phyloP scores from a whole-genome alignment of 306 rosid genomes.

The apple (Malus domestica) region DNA sequence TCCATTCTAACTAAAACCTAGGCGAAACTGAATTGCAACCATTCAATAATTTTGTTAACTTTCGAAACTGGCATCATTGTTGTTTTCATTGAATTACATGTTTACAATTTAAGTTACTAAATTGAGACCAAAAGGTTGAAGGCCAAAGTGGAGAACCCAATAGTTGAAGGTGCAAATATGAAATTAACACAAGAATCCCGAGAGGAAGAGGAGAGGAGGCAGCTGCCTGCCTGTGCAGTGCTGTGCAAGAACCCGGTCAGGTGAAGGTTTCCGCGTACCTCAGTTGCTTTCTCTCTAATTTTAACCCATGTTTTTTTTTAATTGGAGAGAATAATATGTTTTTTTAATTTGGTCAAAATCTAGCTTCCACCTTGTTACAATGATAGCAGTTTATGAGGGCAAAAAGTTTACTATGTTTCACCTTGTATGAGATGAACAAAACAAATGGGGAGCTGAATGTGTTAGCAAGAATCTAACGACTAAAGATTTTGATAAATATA shows the following conservation, averaged over 20 bases:
- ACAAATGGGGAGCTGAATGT: too few species aligned
- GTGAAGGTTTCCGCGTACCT: slow-evolving; percentile 9
- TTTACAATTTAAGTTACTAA: too few species aligned
- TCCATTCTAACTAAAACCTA: too few species aligned
- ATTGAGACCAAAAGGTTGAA: too few species aligned
- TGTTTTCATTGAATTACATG: too few species aligned
- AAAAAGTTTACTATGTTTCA: too few species aligned
- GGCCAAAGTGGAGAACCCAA: too few species aligned
- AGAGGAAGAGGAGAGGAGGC: not conserved
- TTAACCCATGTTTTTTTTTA: not conserved
- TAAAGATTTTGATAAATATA: too few species aligned
- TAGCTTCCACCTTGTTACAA: not conserved
- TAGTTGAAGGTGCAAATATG: not conserved
- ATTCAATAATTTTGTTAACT: too few species aligned
- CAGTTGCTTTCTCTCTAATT: not conserved
- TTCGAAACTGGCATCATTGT: too few species aligned
- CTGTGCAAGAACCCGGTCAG: not conserved
- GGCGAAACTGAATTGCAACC: too few species aligned
- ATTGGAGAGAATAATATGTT: not conserved
- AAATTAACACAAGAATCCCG: slow-evolving; percentile 17
- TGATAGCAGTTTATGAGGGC: not conserved
- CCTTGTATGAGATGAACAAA: too few species aligned
- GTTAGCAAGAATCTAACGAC: not conserved
- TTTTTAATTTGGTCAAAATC: not conserved
- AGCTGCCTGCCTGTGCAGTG: not conserved